phyloP scores from a whole-genome alignment of 1,284 basidiomycete genomes.

The Pseudozyma flocculosa region DNA sequence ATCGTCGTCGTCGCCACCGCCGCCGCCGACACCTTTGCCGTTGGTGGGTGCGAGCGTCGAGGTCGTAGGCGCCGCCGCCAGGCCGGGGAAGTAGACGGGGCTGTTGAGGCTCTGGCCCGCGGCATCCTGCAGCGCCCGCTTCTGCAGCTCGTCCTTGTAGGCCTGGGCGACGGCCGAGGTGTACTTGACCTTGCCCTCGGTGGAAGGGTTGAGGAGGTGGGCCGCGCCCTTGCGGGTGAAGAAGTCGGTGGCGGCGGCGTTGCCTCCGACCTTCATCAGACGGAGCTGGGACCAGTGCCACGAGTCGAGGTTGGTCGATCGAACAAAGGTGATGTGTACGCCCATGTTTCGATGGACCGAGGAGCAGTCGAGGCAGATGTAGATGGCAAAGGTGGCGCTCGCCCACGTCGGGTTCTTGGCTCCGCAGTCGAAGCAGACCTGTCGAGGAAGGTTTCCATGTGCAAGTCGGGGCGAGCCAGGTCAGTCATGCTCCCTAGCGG shows the following conservation, averaged over 20 bases:
- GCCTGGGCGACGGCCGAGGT: conserved; percentile 76
- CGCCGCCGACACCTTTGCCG: conserved; percentile 45
- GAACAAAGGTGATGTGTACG: conserved; percentile 95
- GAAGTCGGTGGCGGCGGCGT: conserved; percentile 83
- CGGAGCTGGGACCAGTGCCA: conserved; percentile 91
- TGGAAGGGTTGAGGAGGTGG: conserved; percentile 68
- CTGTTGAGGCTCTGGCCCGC: conserved; percentile 44
- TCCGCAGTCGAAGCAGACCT: conserved; percentile 96
- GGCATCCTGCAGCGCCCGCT: conserved; percentile 76
- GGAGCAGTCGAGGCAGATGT: conserved; percentile 97
- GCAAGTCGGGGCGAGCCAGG: no score
- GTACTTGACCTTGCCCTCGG: conserved; percentile 86
- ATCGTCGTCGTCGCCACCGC: conserved; percentile 72
- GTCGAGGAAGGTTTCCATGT: no score
- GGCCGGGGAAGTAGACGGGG: conserved; percentile 51
- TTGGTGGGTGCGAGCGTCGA: conserved; percentile 46
- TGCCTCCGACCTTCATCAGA: conserved; percentile 95
- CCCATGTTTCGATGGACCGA: conserved; percentile 94
- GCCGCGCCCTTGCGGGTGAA: conserved; percentile 82
- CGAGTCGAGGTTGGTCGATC: conserved; percentile 93
- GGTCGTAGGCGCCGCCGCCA: conserved; percentile 60
- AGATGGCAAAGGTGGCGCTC: conserved; percentile 91
- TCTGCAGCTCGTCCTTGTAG: conserved; percentile 89
- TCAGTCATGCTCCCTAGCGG: no score
- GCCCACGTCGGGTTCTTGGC: conserved; percentile 98